Evolutionary conservation across 2,329 filamentous ascomycete species (phyloP), one percentile per base, ranked within the genome.

Genomic region (Colletotrichum cuscutae): DNA sequence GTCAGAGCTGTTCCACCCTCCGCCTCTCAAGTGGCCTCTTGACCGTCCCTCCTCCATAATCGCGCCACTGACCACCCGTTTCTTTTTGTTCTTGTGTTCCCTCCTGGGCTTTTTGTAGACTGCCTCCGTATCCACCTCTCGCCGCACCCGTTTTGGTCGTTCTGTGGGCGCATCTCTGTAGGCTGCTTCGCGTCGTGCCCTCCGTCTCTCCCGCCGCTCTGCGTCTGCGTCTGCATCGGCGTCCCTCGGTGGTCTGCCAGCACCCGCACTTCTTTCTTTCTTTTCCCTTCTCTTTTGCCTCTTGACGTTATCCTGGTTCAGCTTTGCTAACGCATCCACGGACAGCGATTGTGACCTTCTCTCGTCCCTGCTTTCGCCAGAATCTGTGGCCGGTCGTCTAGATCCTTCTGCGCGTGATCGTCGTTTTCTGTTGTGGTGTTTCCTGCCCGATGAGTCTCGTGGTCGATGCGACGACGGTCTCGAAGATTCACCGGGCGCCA

Each of bases 51-150:
- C 92, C 78, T 94, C 93, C 76, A 93, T 84, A 22, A 92, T 82
- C 0, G 91, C 91, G 24, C 92, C 92, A 74, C 92, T 94, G 24
- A 93, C 91, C n/a, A 93, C 86, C 73, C 93, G 85, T 69, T 86
- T 87, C 78, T 90, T 89, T 75, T 86, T 87, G 54, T 81, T 81
- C 62, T 83, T 82, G 65, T 78, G 79, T 15, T 80, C 81, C 74
- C 76, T 84, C 53, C 82, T 80, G 12, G 83, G 80, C 57, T 79
- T 77, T 37, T 81, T 59, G 72, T 73, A 82, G 76, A 66, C 77
- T 74, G 65, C 76, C 73, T 73, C 78, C 64, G 49, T 77, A 76
- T 71, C 77, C 73, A 66, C 80, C 71, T 74, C 77, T 65, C 57
- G 77, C 68, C 63, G 71, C 62, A 56, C 77, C 74, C 52, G 61